phyloP scores from a whole-genome alignment of 306 rosid genomes.

The Hylodesmum podocarpum region DNA sequence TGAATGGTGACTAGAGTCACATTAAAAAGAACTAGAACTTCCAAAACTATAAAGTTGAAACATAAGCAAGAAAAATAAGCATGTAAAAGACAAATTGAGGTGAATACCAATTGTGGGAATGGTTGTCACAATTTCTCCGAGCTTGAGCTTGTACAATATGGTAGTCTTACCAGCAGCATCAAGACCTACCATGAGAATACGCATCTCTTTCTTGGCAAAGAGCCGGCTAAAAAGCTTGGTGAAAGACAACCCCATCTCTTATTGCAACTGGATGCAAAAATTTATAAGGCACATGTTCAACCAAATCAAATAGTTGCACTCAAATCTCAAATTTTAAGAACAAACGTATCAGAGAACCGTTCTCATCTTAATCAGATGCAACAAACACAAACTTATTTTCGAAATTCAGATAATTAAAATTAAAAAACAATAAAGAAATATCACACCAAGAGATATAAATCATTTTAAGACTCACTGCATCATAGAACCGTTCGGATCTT shows the following conservation, averaged over 20 bases:
- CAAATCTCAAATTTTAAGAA: constrained; percentile 6
- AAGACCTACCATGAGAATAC: constrained; percentile 47
- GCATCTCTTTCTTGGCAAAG: constrained; percentile 72
- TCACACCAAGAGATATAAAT: background rate
- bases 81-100: background rate
- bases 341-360: background rate
- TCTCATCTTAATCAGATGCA: background rate
- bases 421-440: no score
- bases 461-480: background rate
- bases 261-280: constrained; percentile 36
- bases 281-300: background rate
- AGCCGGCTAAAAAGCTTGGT: constrained; percentile 74
- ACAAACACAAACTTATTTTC: background rate
- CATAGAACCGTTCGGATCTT: background rate
- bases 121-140: constrained; percentile 75
- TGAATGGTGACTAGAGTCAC: background rate
- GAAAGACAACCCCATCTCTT: constrained; percentile 68
- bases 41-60: background rate
- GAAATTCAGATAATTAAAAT: no score
- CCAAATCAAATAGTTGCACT: background rate
- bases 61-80: background rate
- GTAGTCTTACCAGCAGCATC: constrained; percentile 69
- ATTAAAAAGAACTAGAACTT: background rate
- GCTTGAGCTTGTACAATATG: constrained; percentile 73
- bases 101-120: constrained; percentile 72